phyloP scores from a whole-genome alignment of 129 eudicot species.

The Chrysanthemum lavandulifolium region DNA sequence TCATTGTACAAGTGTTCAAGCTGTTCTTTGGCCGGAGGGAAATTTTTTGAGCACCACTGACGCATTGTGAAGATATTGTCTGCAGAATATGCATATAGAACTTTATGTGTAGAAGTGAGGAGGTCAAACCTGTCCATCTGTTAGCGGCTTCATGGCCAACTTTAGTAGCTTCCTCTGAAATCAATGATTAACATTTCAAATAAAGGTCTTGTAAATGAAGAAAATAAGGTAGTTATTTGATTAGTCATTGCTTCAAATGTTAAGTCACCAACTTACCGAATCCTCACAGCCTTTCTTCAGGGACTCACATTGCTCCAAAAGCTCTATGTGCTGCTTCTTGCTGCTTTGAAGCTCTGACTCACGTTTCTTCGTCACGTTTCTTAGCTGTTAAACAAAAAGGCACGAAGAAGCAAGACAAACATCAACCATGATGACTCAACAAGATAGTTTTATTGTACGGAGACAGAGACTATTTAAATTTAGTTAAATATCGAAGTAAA shows the following conservation, averaged over 20 bases:
- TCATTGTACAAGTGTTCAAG: slow-evolving; percentile 86
- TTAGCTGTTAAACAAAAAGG: slow-evolving; percentile 49
- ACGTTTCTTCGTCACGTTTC: too few species aligned
- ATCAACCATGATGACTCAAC: slow-evolving; percentile 3
- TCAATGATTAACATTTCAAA: slow-evolving; percentile 13
- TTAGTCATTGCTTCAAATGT: slow-evolving; percentile 87
- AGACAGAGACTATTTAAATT: background rate
- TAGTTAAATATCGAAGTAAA: slow-evolving; percentile 9
- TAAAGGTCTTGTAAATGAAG: slow-evolving; percentile 9
- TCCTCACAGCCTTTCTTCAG: too few species aligned
- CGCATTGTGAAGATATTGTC: slow-evolving; percentile 83
- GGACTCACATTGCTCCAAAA: too few species aligned
- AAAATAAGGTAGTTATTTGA: slow-evolving; percentile 22
- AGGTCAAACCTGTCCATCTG: slow-evolving; percentile 95
- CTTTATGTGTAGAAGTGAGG: background rate
- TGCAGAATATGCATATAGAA: slow-evolving; percentile 28
- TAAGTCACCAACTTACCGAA: too few species aligned
- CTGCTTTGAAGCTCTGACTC: too few species aligned
- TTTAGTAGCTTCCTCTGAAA: slow-evolving; percentile 71
- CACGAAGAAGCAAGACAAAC: background rate
- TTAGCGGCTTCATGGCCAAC: slow-evolving; percentile 89
- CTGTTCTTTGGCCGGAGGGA: slow-evolving; percentile 96
- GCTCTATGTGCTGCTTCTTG: too few species aligned
- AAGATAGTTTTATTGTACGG: background rate
- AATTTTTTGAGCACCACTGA: slow-evolving; percentile 95